Evolutionary conservation across 495 filamentous ascomycete species (phyloP).

Genomic region (Lophiostoma macrostomum): DNA sequence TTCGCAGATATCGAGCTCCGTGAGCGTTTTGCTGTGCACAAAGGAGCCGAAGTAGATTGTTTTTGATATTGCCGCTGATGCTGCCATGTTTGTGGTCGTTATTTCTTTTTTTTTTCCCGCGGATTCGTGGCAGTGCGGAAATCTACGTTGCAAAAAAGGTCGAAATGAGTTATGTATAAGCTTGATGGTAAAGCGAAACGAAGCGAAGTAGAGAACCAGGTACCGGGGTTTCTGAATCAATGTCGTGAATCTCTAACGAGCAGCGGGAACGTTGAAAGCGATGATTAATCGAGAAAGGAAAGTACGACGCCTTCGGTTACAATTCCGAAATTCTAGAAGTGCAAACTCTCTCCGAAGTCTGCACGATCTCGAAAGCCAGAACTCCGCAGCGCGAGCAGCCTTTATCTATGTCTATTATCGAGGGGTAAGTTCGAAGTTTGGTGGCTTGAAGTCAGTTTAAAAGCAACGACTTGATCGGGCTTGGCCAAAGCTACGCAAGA

Average conservation of each 20-base stretch:
- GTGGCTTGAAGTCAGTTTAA: slow-evolving; percentile 12
- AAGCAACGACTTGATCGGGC: slow-evolving; percentile 7
- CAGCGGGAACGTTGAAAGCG: too few species aligned
- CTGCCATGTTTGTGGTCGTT: slow-evolving; percentile 12
- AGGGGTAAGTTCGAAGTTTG: not conserved
- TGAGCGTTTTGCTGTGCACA: slow-evolving; percentile 55
- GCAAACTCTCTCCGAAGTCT: not conserved
- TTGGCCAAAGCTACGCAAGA: not conserved
- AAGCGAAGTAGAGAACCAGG: too few species aligned
- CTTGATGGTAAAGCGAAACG: too few species aligned
- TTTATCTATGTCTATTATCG: slow-evolving; percentile 1
- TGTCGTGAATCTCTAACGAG: too few species aligned
- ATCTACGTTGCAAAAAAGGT: not conserved
- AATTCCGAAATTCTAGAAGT: not conserved
- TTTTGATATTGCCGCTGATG: slow-evolving; percentile 13
- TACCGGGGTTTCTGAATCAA: too few species aligned
- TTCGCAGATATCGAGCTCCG: slow-evolving; percentile 56
- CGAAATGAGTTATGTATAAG: too few species aligned
- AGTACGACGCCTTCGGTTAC: too few species aligned
- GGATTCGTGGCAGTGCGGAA: not conserved
- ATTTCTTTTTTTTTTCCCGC: too few species aligned
- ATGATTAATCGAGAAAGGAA: too few species aligned
- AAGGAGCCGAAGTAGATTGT: slow-evolving; percentile 53
- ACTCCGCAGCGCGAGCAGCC: not conserved
- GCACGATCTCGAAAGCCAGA: not conserved